Base-by-base conservation (phyloP, 495 filamentous ascomycete genomes). In the Tuber melanosporum region DNA sequence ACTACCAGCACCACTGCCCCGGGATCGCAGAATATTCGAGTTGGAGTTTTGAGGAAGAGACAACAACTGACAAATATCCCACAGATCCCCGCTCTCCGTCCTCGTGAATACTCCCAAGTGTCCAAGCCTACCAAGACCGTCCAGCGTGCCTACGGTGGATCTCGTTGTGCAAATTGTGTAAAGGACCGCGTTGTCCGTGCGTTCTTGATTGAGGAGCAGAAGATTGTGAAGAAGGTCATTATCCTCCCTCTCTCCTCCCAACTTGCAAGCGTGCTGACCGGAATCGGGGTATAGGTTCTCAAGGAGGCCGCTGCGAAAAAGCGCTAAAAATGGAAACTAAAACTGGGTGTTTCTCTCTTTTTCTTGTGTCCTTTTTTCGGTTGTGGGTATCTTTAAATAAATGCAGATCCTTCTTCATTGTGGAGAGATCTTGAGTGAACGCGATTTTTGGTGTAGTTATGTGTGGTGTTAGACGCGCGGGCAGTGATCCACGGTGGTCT, bases 191-290 rank as follows among this genome's bases (percentile, higher is more conserved):
- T 99, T 81, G 92, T 97, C 75, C 92, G 96, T 79, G 96, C 95
- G 70, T 98, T 98, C 91, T 88, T 98, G 88, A 98, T 98, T 82
- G 95, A 98, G 89, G 95, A 99, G 90, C 95, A 99, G 89, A 98
- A 98, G 93, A 98, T 99, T 83, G 96, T 99, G 87, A 98, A 99
- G 93, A 98, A 98, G 92, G 95, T 98, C 41, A 49, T 74, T 44
- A 72, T 76, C 47, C 45, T 43, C 45, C 14, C 26, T 9, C 43
- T 32, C 0, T 12, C 70, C 44, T 9, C 71, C 20, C 49, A 41
- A 43, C 17, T 22, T n/a, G 17, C 46, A 46, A 1, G 49, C 20
- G 46, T 69, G 10, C 57, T 22, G 22, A 66, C 44, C 32, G 20
- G n/a, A 73, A 42, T 46, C 17, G 39, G 26, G 45, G 71, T 26